Evolutionary conservation across 768 basidiomycete genomes (phyloP), one percentile per base, ranked within the genome.

Genomic region (Xanthoconium stramineum): DNA sequence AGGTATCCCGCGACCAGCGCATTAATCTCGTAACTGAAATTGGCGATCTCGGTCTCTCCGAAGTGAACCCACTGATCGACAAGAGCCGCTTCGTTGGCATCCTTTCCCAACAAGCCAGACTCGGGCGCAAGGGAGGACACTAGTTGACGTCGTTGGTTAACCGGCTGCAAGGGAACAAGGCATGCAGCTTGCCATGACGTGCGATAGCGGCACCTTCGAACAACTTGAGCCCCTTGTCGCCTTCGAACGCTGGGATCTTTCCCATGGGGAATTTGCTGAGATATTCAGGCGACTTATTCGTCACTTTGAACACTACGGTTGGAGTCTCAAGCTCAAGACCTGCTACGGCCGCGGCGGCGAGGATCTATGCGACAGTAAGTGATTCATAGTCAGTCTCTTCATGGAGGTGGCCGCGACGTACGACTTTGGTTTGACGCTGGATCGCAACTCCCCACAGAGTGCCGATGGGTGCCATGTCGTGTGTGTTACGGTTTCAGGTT

Each of bases 31-130:
- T 68, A 59, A 50, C 58, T 72, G 56, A 58, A 55, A 50, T 2
- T 8, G 40, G 57, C n/a, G 32, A 72, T 68, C 45, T 70, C 69
- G 12, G 51, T 54, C 45, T 70, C 69, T 10, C 57, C 64, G 45
- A 70, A 70, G 32, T 70, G 69, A 17, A 70, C 55, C 69, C 69
- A 70, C 37, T 70, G 70, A 45, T 70, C 70, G 1, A 71, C 58
- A 29, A 70, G 66, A 3, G 66, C 68, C 24, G 66, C 53, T 43
- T 70, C 70, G 6, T 17, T 46, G 14, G 38, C 48, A 10, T 59
- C 45, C 30, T 64, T 66, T 33, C 68, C 65, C n/a, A 70, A 62
- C 40, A 70, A 57, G 32, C 61, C 61, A 28, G 65, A 65, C 38
- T 64, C 56, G 7, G 70, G 70, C 24, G 58, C 65, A 17, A 68